Evolutionary conservation across 2,329 filamentous ascomycete species (phyloP), one percentile per base, ranked within the genome.

Genomic region (Stachybotrys chartarum): DNA sequence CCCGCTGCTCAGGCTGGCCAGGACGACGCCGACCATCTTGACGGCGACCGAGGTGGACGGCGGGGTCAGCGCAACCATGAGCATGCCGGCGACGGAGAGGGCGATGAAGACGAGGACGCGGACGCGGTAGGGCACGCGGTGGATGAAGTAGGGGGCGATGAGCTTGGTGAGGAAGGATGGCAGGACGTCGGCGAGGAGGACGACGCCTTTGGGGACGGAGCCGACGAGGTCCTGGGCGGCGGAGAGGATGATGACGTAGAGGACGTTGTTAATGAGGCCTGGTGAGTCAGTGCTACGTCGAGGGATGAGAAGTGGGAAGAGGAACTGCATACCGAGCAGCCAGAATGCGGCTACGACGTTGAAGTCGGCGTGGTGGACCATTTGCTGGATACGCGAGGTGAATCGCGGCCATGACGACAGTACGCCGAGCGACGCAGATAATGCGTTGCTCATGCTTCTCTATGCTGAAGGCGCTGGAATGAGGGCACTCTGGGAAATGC

Each of bases 231-330:
- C 94, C 65, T 97, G 88, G 4, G 94, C 94, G 42, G 94, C 90
- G 32, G 91, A 95, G 65, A 99, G 87, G 68, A 97, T 94, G 70
- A 97, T 90, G 55, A 97, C 93, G 73, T 97, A 97, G 74, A 97
- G 88, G 63, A 97, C 90, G 75, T 97, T 97, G 74, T 99, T 97
- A 69, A 97, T 94, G 17, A 74, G 68, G 55, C 73, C 73, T 74
- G 18, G 30, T 24, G 35, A 42, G 8, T 42, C 14, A 10, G 8
- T 3, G 35, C 35, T 10, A 42, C 8, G 6, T 14, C 6, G 14
- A 14, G 1, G 1, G 24, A 3, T 6, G 0, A 5, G 42, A 42
- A 42, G 24, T 42, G 14, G 3, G 8, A 17, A 1, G 16, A 11
- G 50, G 14, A 4, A 32, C 11, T 54, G 57, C 58, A 35, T 76